Evolutionary conservation across 345 rosid genomes (phyloP).

Genomic region (Reutealis trisperma): DNA sequence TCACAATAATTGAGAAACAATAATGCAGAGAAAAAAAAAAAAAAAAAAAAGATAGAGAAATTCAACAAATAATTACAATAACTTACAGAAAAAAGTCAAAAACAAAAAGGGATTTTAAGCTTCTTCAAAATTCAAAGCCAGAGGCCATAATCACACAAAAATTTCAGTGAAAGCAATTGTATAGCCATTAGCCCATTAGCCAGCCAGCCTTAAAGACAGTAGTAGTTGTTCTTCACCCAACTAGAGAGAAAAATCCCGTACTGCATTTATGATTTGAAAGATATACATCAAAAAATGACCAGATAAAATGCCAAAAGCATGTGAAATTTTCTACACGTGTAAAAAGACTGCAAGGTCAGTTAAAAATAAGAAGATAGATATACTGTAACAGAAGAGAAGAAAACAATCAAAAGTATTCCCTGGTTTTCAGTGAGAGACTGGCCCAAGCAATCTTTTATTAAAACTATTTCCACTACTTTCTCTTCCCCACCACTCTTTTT

Average conservation of each 20-base stretch:
- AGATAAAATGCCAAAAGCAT: constrained; percentile 51
- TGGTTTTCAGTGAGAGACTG: constrained; percentile 46
- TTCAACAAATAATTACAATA: constrained; percentile 2
- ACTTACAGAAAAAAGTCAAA: constrained; percentile 31
- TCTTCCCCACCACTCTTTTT: constrained; percentile 19
- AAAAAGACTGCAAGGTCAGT: constrained; percentile 25
- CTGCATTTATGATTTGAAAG: constrained; percentile 13
- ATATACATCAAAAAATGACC: constrained; percentile 20
- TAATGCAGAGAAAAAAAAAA: constrained; percentile 1
- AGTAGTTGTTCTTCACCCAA: constrained; percentile 13
- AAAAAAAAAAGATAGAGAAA: background rate
- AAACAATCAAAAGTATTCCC: constrained; percentile 29
- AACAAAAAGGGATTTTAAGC: constrained; percentile 2
- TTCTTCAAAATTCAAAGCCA: constrained; percentile 12
- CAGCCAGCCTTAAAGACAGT: constrained; percentile 7
- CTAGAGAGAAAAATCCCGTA: constrained; percentile 18
- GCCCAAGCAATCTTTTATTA: constrained; percentile 36
- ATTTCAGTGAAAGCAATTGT: background rate
- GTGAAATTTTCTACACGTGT: constrained; percentile 26
- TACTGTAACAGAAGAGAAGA: constrained; percentile 24
- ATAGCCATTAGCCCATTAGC: background rate
- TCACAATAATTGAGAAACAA: constrained; percentile 33
- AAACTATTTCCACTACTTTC: constrained; percentile 32
- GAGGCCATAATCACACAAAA: background rate
- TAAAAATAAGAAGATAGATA: background rate